Conservation (phyloP, 2,329 filamentous ascomycete genomes). For the Botrytis squamosa region DNA sequence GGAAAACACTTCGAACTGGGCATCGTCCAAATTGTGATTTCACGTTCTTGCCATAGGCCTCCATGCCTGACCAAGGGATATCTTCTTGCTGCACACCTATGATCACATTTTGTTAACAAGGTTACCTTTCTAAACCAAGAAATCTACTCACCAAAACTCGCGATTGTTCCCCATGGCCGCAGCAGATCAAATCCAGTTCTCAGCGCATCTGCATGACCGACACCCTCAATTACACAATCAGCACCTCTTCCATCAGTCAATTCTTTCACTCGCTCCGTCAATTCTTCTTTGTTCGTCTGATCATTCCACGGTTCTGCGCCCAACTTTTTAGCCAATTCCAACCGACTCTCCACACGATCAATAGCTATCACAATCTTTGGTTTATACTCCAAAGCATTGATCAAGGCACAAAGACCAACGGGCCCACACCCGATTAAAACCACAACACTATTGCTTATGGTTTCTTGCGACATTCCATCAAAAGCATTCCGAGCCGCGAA, state of each 20-base stretch:
- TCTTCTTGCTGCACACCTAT: conserved; percentile 48
- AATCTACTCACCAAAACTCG: conserved; percentile 35
- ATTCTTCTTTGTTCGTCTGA: conserved; percentile 58
- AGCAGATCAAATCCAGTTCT: conserved; percentile 69
- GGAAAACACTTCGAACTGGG: conserved; percentile 70
- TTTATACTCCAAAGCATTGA: conserved; percentile 72
- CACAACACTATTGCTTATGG: conserved; percentile 65
- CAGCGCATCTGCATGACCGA: conserved; percentile 67
- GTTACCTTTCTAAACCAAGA: neutral
- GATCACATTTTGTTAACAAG: neutral
- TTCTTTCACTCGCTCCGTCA: conserved; percentile 69
- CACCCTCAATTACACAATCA: conserved; percentile 80
- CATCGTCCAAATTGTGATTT: conserved; percentile 72
- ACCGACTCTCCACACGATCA: conserved; percentile 71
- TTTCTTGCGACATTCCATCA: conserved; percentile 53
- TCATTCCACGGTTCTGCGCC: conserved; percentile 87
- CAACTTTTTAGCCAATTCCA: conserved; percentile 69
- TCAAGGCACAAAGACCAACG: conserved; percentile 79
- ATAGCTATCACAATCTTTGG: conserved; percentile 77
- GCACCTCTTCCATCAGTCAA: conserved; percentile 78
- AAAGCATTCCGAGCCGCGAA: conserved; percentile 81
- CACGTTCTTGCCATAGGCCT: conserved; percentile 70
- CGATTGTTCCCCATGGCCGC: conserved; percentile 70
- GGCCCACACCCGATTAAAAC: conserved; percentile 84
- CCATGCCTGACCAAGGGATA: conserved; percentile 61